Conservation (phyloP, 305 asterid species). For the Galium porrigens region DNA sequence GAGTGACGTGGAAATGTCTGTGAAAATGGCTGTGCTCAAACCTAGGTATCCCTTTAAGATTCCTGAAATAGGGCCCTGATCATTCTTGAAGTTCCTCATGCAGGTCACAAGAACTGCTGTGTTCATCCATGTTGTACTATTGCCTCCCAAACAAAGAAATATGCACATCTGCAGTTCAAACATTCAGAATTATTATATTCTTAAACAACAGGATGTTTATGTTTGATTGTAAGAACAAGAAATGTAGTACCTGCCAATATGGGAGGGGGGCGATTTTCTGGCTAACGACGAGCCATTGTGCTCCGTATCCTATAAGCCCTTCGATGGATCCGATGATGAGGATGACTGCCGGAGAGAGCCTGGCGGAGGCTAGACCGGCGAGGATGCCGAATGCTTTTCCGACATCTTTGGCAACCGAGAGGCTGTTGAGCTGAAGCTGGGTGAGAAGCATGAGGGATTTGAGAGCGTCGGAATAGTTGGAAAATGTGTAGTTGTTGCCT, state of each 20-base stretch:
- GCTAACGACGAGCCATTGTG: constrained; percentile 22
- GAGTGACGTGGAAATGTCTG: constrained; percentile 15
- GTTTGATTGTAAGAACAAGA: not conserved
- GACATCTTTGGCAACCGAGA: constrained; percentile 23
- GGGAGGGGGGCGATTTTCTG: constrained; percentile 18
- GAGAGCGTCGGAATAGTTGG: constrained; percentile 21
- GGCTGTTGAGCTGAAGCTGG: constrained; percentile 22
- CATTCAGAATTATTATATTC: not conserved
- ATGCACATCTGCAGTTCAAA: constrained; percentile 12
- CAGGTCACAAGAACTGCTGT: constrained; percentile 20
- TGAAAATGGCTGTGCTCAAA: constrained; percentile 20
- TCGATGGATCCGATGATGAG: constrained; percentile 19
- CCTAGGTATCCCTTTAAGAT: constrained; percentile 19
- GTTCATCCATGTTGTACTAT: constrained; percentile 21
- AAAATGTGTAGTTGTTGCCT: constrained; percentile 23
- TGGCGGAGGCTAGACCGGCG: constrained; percentile 17
- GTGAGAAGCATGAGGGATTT: constrained; percentile 20
- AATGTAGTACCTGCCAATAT: constrained; percentile 17
- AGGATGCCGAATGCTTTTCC: constrained; percentile 23
- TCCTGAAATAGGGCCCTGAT: constrained; percentile 17
- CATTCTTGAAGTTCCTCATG: constrained; percentile 16
- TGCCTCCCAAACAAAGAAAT: constrained; percentile 21
- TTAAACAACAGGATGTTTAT: too few relatives aligned
- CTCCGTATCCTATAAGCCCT: constrained; percentile 21
- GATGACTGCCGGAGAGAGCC: constrained; percentile 14